Conservation (phyloP, 306 rosid species). For the Abrus pulchellus region DNA sequence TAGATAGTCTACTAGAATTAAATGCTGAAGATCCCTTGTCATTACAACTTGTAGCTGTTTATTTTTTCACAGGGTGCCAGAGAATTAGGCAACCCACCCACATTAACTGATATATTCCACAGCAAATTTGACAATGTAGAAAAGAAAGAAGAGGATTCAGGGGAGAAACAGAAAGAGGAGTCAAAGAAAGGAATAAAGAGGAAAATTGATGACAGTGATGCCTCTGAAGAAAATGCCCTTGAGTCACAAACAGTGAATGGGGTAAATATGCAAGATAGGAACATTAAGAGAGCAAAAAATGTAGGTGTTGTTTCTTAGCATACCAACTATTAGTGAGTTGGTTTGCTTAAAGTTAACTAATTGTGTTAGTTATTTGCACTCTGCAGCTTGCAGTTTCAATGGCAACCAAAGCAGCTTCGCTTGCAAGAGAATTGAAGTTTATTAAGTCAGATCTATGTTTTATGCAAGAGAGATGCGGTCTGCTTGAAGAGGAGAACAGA, state of each 20-base stretch:
- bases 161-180: constrained; percentile 52
- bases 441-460: constrained; percentile 77
- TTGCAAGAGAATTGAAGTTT: constrained; percentile 84
- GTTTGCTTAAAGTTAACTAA: constrained; percentile 27
- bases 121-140: constrained; percentile 56
- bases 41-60: not conserved
- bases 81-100: constrained; percentile 83
- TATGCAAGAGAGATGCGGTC: constrained; percentile 77
- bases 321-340: not conserved
- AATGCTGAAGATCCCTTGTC: not conserved
- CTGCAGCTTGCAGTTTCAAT: constrained; percentile 83
- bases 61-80: constrained; percentile 68
- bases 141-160: constrained; percentile 53
- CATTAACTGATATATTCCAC: constrained; percentile 79
- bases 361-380: not conserved
- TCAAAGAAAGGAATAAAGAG: constrained; percentile 74
- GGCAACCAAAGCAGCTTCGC: constrained; percentile 86
- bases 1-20: not conserved
- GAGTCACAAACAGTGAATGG: constrained; percentile 56
- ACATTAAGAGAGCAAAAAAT: constrained; percentile 84
- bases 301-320: constrained; percentile 50
- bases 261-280: constrained; percentile 52
- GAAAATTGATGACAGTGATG: constrained; percentile 65
- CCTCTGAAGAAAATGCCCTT: constrained; percentile 58
- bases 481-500: constrained; percentile 92